These are phyloP conservation scores for Xerocomus minutiporus DNA, from an alignment of 1,284 basidiomycete genomes.

Conservation along the genomic window DNA sequence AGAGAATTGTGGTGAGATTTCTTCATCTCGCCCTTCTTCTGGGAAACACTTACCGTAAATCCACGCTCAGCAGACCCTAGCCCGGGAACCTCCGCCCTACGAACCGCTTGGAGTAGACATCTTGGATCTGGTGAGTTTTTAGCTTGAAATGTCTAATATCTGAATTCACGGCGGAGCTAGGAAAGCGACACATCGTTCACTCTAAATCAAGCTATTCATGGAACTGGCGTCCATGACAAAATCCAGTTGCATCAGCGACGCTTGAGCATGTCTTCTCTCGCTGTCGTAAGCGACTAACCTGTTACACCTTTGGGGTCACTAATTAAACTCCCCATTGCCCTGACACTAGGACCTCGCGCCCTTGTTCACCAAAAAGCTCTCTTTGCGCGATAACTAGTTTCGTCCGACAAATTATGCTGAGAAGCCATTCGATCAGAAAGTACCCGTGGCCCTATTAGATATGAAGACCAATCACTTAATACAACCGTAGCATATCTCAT, in stretches of 20 bases:
- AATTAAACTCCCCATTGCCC: background rate
- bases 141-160: background rate
- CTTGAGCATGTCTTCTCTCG: conserved; percentile 22
- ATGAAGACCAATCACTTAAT: background rate
- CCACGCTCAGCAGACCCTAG: conserved; percentile 4
- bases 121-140: conserved; percentile 4
- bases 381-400: background rate
- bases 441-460: background rate
- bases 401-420: background rate
- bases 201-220: conserved; percentile 12
- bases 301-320: background rate
- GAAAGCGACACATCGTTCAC: conserved; percentile 4
- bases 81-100: background rate
- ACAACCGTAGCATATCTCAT: background rate
- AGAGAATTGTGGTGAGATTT: conserved; percentile 24
- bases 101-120: background rate
- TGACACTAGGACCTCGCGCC: conserved; percentile 28
- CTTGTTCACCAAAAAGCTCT: conserved; percentile 6
- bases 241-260: conserved; percentile 9
- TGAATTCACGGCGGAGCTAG: conserved; percentile 10
- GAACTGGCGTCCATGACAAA: background rate
- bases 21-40: conserved; percentile 1
- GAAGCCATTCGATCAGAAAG: background rate
- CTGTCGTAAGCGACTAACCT: conserved; percentile 18
- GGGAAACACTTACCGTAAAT: conserved; percentile 6